A percentile compares a stretch with the other conserved stretches of the same genome.
Evolutionary conservation across 768 basidiomycete species (phyloP).

Genomic region (Termitomyces heimii): DNA sequence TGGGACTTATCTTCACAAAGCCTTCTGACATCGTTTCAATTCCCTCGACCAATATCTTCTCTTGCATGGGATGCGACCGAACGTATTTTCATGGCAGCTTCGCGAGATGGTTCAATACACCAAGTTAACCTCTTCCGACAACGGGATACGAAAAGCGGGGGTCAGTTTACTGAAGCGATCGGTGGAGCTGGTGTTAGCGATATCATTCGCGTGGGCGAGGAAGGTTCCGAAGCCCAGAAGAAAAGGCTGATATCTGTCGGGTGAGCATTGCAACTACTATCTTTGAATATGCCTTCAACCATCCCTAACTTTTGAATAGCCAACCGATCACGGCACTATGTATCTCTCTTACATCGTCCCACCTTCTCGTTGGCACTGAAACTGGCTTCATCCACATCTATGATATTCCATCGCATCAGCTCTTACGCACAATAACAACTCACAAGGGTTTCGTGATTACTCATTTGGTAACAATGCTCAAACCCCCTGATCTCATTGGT

Average conservation of each 20-base stretch:
- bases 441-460: slow-evolving; percentile 69
- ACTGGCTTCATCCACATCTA: slow-evolving; percentile 73
- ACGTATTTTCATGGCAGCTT: slow-evolving; percentile 84
- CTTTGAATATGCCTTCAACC: neutral
- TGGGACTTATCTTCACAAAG: slow-evolving; percentile 76
- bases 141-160: slow-evolving; percentile 47
- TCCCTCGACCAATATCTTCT: slow-evolving; percentile 68
- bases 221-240: slow-evolving; percentile 36
- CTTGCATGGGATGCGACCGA: slow-evolving; percentile 82
- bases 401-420: slow-evolving; percentile 88
- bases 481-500: slow-evolving; percentile 83
- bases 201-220: slow-evolving; percentile 61
- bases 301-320: slow-evolving; percentile 28
- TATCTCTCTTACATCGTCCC: slow-evolving; percentile 72
- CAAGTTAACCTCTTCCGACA: slow-evolving; percentile 76
- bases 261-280: slow-evolving; percentile 33
- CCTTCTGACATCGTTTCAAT: slow-evolving; percentile 82
- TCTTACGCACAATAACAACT: slow-evolving; percentile 71
- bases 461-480: slow-evolving; percentile 70
- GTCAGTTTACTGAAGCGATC: slow-evolving; percentile 54
- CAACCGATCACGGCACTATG: slow-evolving; percentile 67
- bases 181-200: slow-evolving; percentile 71
- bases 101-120: slow-evolving; percentile 67
- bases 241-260: slow-evolving; percentile 66
- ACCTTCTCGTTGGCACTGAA: slow-evolving; percentile 78